Percentiles rank a stretch among this genome's conserved stretches.
Evolutionary conservation across 2,329 filamentous ascomycete species (phyloP).

Genomic region (Monilinia fructigena): DNA sequence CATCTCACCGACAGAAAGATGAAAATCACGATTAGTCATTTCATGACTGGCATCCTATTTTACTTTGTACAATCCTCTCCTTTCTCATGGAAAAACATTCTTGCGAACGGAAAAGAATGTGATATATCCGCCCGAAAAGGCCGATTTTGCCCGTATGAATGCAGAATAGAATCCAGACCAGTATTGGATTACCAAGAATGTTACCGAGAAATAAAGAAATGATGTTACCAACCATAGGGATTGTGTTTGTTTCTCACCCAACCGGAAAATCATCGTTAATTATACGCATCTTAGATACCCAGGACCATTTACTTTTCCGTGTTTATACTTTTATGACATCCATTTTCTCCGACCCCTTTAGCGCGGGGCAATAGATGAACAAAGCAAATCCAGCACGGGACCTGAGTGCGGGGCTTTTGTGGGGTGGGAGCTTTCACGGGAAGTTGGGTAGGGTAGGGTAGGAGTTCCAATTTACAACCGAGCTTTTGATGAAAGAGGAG

Average conservation of each 20-base stretch:
- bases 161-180: background rate
- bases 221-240: too few relatives aligned
- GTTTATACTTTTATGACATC: conserved; percentile 9
- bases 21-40: background rate
- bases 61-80: too few relatives aligned
- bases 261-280: conserved; percentile 33
- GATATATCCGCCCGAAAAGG: conserved; percentile 18
- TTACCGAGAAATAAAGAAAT: too few relatives aligned
- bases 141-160: conserved; percentile 3
- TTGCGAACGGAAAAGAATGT: conserved; percentile 4
- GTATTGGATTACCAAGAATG: background rate
- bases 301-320: background rate
- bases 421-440: background rate
- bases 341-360: conserved; percentile 27
- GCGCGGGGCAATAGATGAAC: conserved; percentile 26
- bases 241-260: background rate
- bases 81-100: conserved; percentile 20
- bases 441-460: too few relatives aligned
- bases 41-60: too few relatives aligned
- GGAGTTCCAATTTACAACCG: too few relatives aligned
- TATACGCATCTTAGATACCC: background rate
- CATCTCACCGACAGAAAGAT: background rate
- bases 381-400: conserved; percentile 12
- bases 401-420: conserved; percentile 21
- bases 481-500: too few relatives aligned